Evolutionary conservation across 495 filamentous ascomycete genomes (phyloP), one percentile per base, ranked within the genome.

Genomic region (Physcia stellaris): DNA sequence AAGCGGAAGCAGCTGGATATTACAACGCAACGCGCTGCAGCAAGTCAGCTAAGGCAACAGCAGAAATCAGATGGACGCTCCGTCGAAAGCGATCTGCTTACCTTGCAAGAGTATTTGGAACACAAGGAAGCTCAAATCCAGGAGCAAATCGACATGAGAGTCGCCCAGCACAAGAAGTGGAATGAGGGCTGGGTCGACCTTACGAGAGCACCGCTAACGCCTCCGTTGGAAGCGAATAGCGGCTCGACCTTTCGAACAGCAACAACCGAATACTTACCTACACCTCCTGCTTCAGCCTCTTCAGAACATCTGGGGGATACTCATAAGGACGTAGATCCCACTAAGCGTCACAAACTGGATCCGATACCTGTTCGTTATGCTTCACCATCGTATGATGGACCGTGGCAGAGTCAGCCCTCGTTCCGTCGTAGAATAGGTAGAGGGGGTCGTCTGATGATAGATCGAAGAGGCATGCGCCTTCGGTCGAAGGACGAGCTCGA

Each of bases 51-150:
- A 37, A 76, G 83, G 29, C 61, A 86, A 49, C 72, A 81, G 13
- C 68, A 70, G 42, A 77, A 83, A 37, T 66, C 80, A 40, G 77
- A 82, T 54, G 82, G 78, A 30, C 72, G 74, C 42, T 55, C 79
- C 49, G 56, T 75, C 50, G 71, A 87, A 42, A 66, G 78, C 43
- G 88, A 98, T 50, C 71, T 96, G 46, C 67, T 78, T 17, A 60
- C 77, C 43, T 59, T 95, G 45, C 68, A 79, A 24, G 82, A 92
- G 42, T 67, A 80, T 20, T 67, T 80, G 30, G 77, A 79, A 18
- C 83, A 95, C 54, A 84, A 84, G 52, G 80, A 90, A 50, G 85
- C 82, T 46, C 69, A 77, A 33, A 77, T 93, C 43, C 64, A 77
- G 41, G 62, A 63, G 51, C 81, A 85, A 49, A 83, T 94, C 51